Evolutionary conservation across 768 basidiomycete species (phyloP).

Genomic region (Kwoniella botswanensis): DNA sequence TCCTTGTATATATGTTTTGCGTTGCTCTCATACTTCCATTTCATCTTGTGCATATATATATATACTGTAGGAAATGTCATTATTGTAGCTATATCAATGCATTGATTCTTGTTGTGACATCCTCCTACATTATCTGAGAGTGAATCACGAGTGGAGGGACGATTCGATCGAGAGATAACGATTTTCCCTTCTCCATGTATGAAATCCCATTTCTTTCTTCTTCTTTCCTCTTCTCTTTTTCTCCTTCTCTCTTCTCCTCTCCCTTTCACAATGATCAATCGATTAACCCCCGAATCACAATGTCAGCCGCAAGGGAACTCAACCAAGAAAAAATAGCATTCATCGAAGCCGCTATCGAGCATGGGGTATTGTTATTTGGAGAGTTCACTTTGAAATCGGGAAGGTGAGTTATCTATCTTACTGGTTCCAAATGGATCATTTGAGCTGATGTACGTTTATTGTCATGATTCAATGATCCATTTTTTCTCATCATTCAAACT

Average conservation of each 20-base stretch:
- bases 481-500: neutral
- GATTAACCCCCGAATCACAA: neutral
- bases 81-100: too few species aligned
- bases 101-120: too few species aligned
- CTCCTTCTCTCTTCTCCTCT: conserved; percentile 4
- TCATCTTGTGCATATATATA: too few species aligned
- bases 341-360: conserved; percentile 56
- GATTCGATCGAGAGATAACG: neutral
- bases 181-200: neutral
- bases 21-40: too few species aligned
- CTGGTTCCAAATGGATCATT: neutral
- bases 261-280: neutral
- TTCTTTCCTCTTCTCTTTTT: neutral
- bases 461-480: neutral
- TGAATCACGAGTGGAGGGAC: neutral
- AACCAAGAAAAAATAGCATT: conserved; percentile 56
- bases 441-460: neutral
- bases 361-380: conserved; percentile 68
- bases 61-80: too few species aligned
- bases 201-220: neutral
- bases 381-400: conserved; percentile 93
- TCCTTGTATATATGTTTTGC: too few species aligned
- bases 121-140: too few species aligned
- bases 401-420: conserved; percentile 65
- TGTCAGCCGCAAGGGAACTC: conserved; percentile 29